phyloP scores from a whole-genome alignment of 441 rosid genomes.

The Pelargonium fulgidum region DNA sequence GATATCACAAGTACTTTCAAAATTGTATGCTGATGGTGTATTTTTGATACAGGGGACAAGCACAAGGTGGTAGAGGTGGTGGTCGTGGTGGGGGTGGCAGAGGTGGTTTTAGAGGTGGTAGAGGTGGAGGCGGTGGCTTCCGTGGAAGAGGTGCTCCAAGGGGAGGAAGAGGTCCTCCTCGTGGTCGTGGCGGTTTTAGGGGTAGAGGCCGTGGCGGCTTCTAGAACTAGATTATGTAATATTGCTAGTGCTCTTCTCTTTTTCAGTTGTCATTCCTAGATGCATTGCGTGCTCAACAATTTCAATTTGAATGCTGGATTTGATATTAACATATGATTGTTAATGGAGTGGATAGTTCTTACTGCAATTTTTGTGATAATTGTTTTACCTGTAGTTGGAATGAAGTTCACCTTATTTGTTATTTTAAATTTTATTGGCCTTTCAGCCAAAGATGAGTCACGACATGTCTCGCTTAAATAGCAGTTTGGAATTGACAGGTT shows the following conservation, averaged over 20 bases:
- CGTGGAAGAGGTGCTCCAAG: conserved; percentile 79
- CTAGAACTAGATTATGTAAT: conserved; percentile 28
- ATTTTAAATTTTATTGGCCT: background rate
- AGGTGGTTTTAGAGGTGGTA: conserved; percentile 26
- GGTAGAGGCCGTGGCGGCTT: conserved; percentile 60
- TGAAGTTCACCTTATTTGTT: background rate
- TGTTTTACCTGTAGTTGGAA: background rate
- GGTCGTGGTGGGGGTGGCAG: conserved; percentile 10
- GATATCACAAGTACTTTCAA: background rate
- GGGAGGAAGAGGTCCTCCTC: conserved; percentile 58
- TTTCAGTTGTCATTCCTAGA: conserved; percentile 17
- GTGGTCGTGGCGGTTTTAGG: conserved; percentile 70
- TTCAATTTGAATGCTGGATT: conserved; percentile 15
- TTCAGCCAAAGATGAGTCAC: too few species aligned
- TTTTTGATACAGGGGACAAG: conserved; percentile 20
- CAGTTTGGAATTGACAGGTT: too few species aligned
- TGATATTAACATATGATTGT: conserved; percentile 15
- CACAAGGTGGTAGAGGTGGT: conserved; percentile 20
- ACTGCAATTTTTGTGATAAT: conserved; percentile 6
- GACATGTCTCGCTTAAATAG: too few species aligned
- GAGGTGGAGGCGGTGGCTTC: conserved; percentile 37
- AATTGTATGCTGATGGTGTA: background rate
- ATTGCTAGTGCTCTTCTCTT: conserved; percentile 19
- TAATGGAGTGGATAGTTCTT: conserved; percentile 5
- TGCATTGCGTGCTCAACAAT: conserved; percentile 17